These are phyloP conservation scores for Sporisorium scitamineum DNA, from an alignment of 1,284 basidiomycete genomes.

Conservation along the genomic window DNA sequence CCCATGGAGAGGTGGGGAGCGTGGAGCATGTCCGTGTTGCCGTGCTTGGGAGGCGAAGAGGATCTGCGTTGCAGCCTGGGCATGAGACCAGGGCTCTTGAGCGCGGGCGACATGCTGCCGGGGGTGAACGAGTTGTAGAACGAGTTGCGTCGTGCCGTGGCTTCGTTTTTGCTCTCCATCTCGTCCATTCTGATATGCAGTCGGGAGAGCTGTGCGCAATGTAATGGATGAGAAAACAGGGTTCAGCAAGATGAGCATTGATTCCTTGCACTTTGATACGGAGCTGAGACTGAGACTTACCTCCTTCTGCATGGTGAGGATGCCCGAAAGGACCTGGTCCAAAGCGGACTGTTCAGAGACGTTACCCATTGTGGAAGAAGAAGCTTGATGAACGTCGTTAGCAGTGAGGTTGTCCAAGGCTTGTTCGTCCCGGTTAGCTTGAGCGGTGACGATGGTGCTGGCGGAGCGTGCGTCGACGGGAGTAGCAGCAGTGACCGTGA, in stretches of 20 bases:
- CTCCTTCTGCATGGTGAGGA: constrained; percentile 63
- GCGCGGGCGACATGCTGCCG: constrained; percentile 41
- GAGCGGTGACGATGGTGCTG: constrained; percentile 1
- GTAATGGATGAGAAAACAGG: too few relatives aligned
- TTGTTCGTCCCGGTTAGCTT: constrained; percentile 16
- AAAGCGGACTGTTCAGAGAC: constrained; percentile 37
- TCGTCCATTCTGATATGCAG: constrained; percentile 57
- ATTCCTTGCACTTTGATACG: too few relatives aligned
- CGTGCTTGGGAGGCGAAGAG: constrained; percentile 54
- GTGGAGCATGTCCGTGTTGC: constrained; percentile 23
- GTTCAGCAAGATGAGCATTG: too few relatives aligned
- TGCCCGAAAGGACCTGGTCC: constrained; percentile 60
- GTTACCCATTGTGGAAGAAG: constrained; percentile 31
- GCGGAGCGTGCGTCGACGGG: not conserved
- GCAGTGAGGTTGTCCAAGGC: constrained; percentile 26
- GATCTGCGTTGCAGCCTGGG: constrained; percentile 30
- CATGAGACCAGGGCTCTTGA: constrained; percentile 44
- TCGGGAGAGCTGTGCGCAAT: constrained; percentile 46
- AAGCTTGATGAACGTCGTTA: constrained; percentile 11
- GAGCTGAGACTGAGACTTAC: constrained; percentile 40
- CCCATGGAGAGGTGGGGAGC: constrained; percentile 51
- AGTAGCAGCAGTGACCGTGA: not conserved
- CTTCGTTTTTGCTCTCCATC: constrained; percentile 48
- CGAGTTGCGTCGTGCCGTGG: constrained; percentile 35
- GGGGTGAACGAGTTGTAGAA: constrained; percentile 35